Base-by-base conservation (phyloP, 1,284 basidiomycete species). In the Lentinus polychrous region DNA sequence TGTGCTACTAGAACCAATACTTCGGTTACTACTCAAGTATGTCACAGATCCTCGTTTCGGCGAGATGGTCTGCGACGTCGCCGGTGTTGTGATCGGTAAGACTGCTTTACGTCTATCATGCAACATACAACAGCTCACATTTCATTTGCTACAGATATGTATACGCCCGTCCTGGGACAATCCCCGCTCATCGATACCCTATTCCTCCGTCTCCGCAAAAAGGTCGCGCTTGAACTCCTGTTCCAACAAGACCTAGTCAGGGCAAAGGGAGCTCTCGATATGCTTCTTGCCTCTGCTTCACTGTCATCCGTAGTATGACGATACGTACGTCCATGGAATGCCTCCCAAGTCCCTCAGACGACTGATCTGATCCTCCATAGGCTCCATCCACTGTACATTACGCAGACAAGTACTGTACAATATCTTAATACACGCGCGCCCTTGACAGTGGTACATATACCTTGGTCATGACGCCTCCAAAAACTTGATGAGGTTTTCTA, bases 1-100 rank as follows among this genome's bases (percentile, higher is more conserved):
- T 62, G 86, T 98, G 23, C 78, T 95, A 2, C 73, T 99, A 2
- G 94, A 97, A 64, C 95, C 95, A 0, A 75, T 99, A 17, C 75
- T 99, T 8, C 76, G 83, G 1, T 79, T 98, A 45, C 75, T 99
- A 8, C 69, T 93, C 43, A 89, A 91, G 57, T 81, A 98, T 63
- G 78, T 96, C 43, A 76, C 85, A 2, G 94, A 98, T 66, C 91
- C 94, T 43, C 82, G 91, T 22, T 99, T 96, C 61, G 91, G 93
- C 31, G 84, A 88, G 55, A 75, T 93, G 62, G 93, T 89, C 7
- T 87, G 87, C 57, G 89, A 96, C 56, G 78, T 95, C 32, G 78
- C 91, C 14, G 74, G 75, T 14, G 73, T 96, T 7, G 79, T 98
- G 31, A 83, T 97, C 50, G 93, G 93, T 94, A 52, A 55, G n/a